Evolutionary conservation across 2,329 filamentous ascomycete genomes (phyloP), one percentile per base, ranked within the genome.

Genomic region (Ophiostoma piceae): DNA sequence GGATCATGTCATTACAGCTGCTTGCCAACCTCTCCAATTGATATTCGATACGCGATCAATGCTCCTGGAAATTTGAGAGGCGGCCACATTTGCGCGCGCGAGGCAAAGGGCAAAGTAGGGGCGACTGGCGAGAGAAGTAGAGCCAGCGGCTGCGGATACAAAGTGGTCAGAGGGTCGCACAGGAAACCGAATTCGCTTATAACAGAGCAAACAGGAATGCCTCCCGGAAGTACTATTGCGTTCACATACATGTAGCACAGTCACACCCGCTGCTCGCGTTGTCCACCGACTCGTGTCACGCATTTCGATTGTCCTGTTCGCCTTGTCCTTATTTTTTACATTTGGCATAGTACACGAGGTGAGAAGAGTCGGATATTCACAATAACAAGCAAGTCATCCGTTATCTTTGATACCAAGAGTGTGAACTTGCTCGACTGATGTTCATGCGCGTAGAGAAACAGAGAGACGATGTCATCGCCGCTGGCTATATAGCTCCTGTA

Each of bases 221-320:
- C 37, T 43, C 26, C 65, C 65, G 65, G 65, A 47, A 26, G 22
- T 29, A 66, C 39, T 43, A 41, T 35, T 43, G 39, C 39, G 39
- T 29, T 66, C n/a, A 43, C 37, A 47, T 39, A 22, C 22, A 47
- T n/a, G n/a, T 60, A 60, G 47, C 39, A 68, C 60, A 11, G 66
- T 66, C 9, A 14, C 51, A 67, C 51, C 68, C 62, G 39, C 64
- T 54, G 66, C 57, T 41, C 69, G 26, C 64, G 47, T 39, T 67
- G 47, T 64, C 67, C 69, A 64, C 69, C 62, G 51, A 68, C n/a
- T 67, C 14, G 67, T 67, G 64, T 41, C 5, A 67, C 51, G 35
- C 19, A 26, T 29, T n/a, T 7, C 3, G n/a, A 43, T 26, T 68
- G 37, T 22, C 51, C 37, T 37, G 67, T 67, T 71, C 39, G 66